Base-by-base conservation (phyloP, 176 grass and related monocot genomes). In the Melocanna baccifera region DNA sequence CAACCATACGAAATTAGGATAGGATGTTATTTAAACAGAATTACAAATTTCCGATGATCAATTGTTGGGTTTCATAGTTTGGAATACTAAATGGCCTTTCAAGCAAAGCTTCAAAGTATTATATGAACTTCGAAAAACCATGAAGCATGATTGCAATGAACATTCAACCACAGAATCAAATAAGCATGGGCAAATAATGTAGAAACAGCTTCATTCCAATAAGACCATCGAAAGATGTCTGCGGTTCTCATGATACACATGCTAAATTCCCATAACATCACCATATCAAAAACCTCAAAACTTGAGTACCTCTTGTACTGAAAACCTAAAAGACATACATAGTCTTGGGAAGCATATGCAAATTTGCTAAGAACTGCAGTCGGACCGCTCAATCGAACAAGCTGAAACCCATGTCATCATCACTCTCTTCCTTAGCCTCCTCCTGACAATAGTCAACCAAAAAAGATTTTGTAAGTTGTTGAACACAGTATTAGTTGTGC, bases 401-500 rank as follows among this genome's bases (percentile, higher is more conserved):
- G 77, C 91, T 91, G 81, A 96, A 96, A 62, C 94, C 94, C 94
- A 96, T 93, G 81, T 96, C 93, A 8, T 92, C 94, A 40, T 96
- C 91, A 14, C 84, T 87, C 77, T 96, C 94, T 73, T 96, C 94
- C 84, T 96, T 91, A 0, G 79, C 86, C 53, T 96, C 94, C 45
- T 96, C 94, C 77, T 92, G 66, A 42, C 28, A 77, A 32, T 25
- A 75, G 73, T 50, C 39, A 59, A 57, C 26, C 20, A 28, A 62
- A 62, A 29, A 2, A 26, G 0, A 58, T 36, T 20, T 32, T 14
- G n/a, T 51, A 22, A 74, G 28, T 20, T 52, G 6, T 8, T 14
- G 15, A 36, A 36, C 15, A 66, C 13, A 16, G 62, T 30, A 12
- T 59, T 59, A 23, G 9, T 25, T 25, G 22, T 28, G 58, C 48